Evolutionary conservation across 345 rosid genomes (phyloP).

Genomic region (Bruguiera parviflora): DNA sequence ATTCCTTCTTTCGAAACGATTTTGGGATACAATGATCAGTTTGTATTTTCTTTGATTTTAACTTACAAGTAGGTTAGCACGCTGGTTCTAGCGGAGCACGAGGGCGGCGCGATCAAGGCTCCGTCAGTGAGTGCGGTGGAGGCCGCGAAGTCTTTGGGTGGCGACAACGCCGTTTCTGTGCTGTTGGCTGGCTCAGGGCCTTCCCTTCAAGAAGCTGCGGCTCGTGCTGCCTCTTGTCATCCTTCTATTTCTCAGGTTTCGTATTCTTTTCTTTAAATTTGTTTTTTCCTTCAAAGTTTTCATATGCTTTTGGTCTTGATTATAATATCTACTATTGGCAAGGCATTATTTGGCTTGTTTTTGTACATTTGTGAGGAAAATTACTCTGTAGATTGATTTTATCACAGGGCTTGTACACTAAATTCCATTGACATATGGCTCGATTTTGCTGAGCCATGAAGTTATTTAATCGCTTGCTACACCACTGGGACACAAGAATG

Average conservation of each 20-base stretch:
- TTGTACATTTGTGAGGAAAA: too few species aligned
- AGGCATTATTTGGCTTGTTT: too few species aligned
- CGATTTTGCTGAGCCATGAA: too few species aligned
- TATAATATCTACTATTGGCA: too few species aligned
- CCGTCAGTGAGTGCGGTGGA: conserved; percentile 67
- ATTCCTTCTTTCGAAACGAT: neutral
- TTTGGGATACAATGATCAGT: neutral
- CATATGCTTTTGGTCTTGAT: neutral
- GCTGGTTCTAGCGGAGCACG: conserved; percentile 75
- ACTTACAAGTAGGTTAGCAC: conserved; percentile 53
- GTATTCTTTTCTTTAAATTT: neutral
- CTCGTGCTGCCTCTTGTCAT: conserved; percentile 68
- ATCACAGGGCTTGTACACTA: too few species aligned
- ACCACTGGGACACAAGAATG: too few species aligned
- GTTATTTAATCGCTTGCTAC: too few species aligned
- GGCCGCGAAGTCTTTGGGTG: conserved; percentile 62
- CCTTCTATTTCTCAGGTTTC: conserved; percentile 70
- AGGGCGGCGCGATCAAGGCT: conserved; percentile 61
- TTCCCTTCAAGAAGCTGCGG: conserved; percentile 69
- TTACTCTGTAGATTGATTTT: too few species aligned
- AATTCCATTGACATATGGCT: too few species aligned
- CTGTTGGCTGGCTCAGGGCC: conserved; percentile 84
- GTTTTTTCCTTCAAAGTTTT: neutral
- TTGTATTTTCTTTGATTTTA: neutral
- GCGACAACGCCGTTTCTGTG: conserved; percentile 55